Conservation (phyloP, 257 asterid species). For the Ophiorrhiza pumila region DNA sequence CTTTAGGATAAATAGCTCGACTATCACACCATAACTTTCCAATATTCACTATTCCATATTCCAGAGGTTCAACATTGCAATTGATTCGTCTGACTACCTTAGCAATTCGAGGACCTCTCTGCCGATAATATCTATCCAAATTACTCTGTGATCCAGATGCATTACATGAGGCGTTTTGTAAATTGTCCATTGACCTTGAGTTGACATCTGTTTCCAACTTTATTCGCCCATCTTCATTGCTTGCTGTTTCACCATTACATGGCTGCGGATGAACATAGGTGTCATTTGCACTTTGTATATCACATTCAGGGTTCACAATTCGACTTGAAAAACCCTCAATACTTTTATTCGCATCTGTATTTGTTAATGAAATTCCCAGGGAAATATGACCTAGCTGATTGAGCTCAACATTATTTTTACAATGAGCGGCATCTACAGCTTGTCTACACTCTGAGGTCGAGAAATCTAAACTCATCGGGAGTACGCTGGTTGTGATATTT, state of each 20-base stretch:
- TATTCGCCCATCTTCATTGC: conserved; percentile 31
- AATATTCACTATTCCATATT: conserved; percentile 54
- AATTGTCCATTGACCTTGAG: conserved; percentile 40
- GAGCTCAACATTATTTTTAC: conserved; percentile 28
- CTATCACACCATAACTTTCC: conserved; percentile 83
- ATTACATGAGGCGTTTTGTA: conserved; percentile 38
- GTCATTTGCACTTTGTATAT: conserved; percentile 29
- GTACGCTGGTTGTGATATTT: conserved; percentile 20
- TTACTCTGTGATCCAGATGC: conserved; percentile 48
- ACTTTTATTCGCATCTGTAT: conserved; percentile 26
- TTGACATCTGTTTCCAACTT: conserved; percentile 42
- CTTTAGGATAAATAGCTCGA: conserved; percentile 84
- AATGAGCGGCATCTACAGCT: conserved; percentile 39
- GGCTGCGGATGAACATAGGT: conserved; percentile 30
- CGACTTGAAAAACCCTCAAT: conserved; percentile 18
- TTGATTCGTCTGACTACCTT: conserved; percentile 85
- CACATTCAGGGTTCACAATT: conserved; percentile 29
- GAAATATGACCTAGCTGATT: conserved; percentile 24
- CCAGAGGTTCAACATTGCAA: conserved; percentile 77
- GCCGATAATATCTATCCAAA: conserved; percentile 72
- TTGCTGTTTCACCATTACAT: conserved; percentile 25
- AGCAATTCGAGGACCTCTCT: conserved; percentile 98
- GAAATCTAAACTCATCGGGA: conserved; percentile 20
- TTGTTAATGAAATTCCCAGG: conserved; percentile 9
- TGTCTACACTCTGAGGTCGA: conserved; percentile 36